Percentiles rank a stretch among this genome's conserved stretches.
phyloP scores from a whole-genome alignment of 495 filamentous ascomycete species.

The Penicillium desertorum region DNA sequence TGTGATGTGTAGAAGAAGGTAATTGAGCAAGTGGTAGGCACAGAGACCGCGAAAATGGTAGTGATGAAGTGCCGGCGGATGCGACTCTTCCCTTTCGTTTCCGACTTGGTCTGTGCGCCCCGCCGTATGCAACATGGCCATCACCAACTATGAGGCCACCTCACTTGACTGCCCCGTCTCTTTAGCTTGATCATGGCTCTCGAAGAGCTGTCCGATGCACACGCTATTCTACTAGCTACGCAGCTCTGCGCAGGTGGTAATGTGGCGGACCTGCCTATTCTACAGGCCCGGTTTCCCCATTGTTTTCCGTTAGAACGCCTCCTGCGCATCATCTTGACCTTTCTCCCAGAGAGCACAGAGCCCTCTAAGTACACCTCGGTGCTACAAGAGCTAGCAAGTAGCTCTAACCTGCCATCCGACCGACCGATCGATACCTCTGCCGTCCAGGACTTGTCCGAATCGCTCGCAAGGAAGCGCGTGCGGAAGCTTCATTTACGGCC shows the following conservation, averaged over 20 bases:
- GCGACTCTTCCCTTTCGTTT: constrained; percentile 40
- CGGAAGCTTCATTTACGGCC: constrained; percentile 68
- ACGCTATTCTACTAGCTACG: constrained; percentile 50
- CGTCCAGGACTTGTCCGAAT: constrained; percentile 61
- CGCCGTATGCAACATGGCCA: constrained; percentile 29
- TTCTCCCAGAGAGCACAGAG: constrained; percentile 72
- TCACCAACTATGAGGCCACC: constrained; percentile 29
- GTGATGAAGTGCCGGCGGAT: constrained; percentile 34
- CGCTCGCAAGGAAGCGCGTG: constrained; percentile 65
- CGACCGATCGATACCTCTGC: constrained; percentile 55
- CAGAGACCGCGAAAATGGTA: constrained; percentile 27
- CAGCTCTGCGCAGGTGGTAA: constrained; percentile 52
- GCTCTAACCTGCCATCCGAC: constrained; percentile 30
- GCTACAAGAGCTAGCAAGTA: constrained; percentile 54
- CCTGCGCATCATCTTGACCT: constrained; percentile 80
- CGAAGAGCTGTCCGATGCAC: constrained; percentile 46
- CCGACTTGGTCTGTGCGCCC: constrained; percentile 45
- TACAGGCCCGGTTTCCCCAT: constrained; percentile 58
- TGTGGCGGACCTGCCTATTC: constrained; percentile 58
- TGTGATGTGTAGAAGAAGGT: constrained; percentile 29
- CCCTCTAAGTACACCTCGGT: constrained; percentile 63
- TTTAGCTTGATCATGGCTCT: constrained; percentile 38
- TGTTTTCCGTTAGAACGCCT: constrained; percentile 65
- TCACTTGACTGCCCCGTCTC: constrained; percentile 14
- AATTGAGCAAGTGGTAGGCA: constrained; percentile 28